Percentiles rank a stretch among this genome's conserved stretches.
Evolutionary conservation across 495 filamentous ascomycete genomes (phyloP).

Genomic region (Xylaria acuta): DNA sequence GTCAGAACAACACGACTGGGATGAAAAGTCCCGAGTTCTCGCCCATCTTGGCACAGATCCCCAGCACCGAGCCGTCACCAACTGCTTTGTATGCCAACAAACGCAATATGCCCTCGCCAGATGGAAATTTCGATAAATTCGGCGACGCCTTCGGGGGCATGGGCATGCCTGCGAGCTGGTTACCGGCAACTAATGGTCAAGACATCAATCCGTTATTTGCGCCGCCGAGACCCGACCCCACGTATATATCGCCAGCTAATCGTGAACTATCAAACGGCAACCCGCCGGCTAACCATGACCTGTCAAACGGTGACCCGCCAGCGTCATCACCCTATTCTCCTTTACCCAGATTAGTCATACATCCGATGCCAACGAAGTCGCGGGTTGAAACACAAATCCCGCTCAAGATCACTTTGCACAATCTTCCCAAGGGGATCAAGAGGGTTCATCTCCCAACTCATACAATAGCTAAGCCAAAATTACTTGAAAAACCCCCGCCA

Average conservation of each 20-base stretch:
- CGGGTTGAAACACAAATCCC: constrained; percentile 94
- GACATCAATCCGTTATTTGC: constrained; percentile 8
- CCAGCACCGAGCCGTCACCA: constrained; percentile 55
- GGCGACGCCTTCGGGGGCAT: constrained; percentile 26
- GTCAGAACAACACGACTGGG: constrained; percentile 46
- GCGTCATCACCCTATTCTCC: constrained; percentile 20
- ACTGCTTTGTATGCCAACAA: constrained; percentile 54
- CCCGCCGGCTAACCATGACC: constrained; percentile 27
- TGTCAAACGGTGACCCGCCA: constrained; percentile 28
- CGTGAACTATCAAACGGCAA: constrained; percentile 30
- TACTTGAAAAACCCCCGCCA: constrained; percentile 71
- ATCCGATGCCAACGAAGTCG: constrained; percentile 78
- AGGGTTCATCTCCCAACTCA: constrained; percentile 84
- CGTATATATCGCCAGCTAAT: constrained; percentile 19
- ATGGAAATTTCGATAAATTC: constrained; percentile 32
- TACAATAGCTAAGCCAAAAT: constrained; percentile 90
- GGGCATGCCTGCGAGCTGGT: constrained; percentile 31
- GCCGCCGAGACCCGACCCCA: constrained; percentile 26
- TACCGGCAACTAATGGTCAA: constrained; percentile 20
- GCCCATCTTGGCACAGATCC: constrained; percentile 50
- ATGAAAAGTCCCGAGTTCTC: constrained; percentile 55
- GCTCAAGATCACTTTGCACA: constrained; percentile 74
- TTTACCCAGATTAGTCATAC: constrained; percentile 51
- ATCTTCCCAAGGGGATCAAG: constrained; percentile 73
- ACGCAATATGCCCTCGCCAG: constrained; percentile 60